phyloP scores from a whole-genome alignment of 1,284 basidiomycete genomes.

The Volvariella surrecta region DNA sequence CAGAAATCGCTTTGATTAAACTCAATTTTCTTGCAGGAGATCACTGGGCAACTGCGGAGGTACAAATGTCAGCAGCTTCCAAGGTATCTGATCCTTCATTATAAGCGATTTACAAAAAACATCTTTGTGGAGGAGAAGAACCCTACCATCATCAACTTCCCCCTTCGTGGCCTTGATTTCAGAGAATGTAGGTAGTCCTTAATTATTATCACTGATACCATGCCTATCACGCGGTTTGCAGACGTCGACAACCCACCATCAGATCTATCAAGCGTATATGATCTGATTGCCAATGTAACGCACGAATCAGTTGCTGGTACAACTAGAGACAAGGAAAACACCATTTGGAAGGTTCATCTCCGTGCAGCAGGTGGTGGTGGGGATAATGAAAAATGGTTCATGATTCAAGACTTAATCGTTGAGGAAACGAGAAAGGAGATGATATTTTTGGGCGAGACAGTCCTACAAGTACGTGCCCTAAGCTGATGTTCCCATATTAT shows the following conservation, averaged over 20 bases:
- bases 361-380: constrained; percentile 70
- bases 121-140: constrained; percentile 98
- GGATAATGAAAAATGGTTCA: constrained; percentile 90
- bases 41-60: constrained; percentile 75
- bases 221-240: constrained; percentile 24
- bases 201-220: constrained; percentile 9
- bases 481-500: constrained; percentile 6
- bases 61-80: constrained; percentile 88
- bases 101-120: constrained; percentile 98
- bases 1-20: constrained; percentile 9
- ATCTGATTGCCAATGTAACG: constrained; percentile 92
- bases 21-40: constrained; percentile 48
- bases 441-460: constrained; percentile 96
- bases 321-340: constrained; percentile 80
- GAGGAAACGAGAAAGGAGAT: constrained; percentile 94
- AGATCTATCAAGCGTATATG: constrained; percentile 70
- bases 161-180: constrained; percentile 87
- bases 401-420: constrained; percentile 95
- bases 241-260: constrained; percentile 67
- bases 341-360: constrained; percentile 90
- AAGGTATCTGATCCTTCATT: constrained; percentile 90
- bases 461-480: constrained; percentile 68
- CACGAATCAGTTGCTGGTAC: constrained; percentile 94
- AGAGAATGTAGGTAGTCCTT: constrained; percentile 61
- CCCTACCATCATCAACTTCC: constrained; percentile 97